Conservation (phyloP, 331 rosid species). For the Spiraea crenata region DNA sequence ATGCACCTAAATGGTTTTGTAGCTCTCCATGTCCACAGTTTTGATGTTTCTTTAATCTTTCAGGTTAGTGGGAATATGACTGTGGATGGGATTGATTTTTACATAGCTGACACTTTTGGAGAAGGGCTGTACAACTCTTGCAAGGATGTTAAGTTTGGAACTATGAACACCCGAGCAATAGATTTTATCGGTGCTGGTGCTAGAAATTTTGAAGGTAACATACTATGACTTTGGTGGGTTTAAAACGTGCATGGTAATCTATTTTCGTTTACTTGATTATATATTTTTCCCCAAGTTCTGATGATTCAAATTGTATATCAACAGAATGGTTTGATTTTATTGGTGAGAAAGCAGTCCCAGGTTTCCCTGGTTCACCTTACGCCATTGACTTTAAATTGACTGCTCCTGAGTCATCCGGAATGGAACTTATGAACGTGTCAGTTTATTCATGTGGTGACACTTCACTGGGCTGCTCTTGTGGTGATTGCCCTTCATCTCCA, state of each 20-base stretch:
- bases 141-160: slow-evolving; percentile 96
- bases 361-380: slow-evolving; percentile 94
- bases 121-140: slow-evolving; percentile 76
- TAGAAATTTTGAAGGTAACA: slow-evolving; percentile 61
- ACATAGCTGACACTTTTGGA: slow-evolving; percentile 57
- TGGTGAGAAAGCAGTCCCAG: slow-evolving; percentile 76
- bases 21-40: slow-evolving; percentile 7
- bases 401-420: slow-evolving; percentile 47
- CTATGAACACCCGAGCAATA: slow-evolving; percentile 96
- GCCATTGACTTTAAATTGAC: slow-evolving; percentile 59
- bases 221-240: slow-evolving; percentile 21
- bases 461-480: slow-evolving; percentile 96
- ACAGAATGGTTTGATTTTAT: slow-evolving; percentile 90
- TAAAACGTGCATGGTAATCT: slow-evolving; percentile 8
- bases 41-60: slow-evolving; percentile 10
- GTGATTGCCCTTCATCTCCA: slow-evolving; percentile 89
- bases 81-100: slow-evolving; percentile 84
- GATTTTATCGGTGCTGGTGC: slow-evolving; percentile 97
- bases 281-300: slow-evolving; percentile 26
- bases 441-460: slow-evolving; percentile 80
- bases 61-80: slow-evolving; percentile 75
- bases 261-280: slow-evolving; percentile 8
- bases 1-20: slow-evolving; percentile 9
- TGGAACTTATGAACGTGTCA: slow-evolving; percentile 83
- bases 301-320: slow-evolving; percentile 29